Percentiles rank a stretch among this genome's conserved stretches.
Conservation (phyloP, 352 stramenopile species). For the Pythium coloratum region DNA sequence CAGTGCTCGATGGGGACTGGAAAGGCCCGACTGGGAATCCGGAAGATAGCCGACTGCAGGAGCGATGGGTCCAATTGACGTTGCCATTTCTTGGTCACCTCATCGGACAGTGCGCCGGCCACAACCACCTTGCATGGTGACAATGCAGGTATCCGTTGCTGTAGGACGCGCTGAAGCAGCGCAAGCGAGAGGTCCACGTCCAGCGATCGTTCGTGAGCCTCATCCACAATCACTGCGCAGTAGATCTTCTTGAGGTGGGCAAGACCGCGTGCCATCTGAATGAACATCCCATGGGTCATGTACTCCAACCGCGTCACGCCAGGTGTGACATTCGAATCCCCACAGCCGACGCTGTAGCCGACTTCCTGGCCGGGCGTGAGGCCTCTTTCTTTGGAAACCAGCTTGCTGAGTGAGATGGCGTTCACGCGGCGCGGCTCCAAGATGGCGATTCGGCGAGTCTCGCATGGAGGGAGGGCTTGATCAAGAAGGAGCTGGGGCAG, state of each 20-base stretch:
- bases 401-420: slow-evolving; percentile 24
- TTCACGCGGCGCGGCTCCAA: slow-evolving; percentile 31
- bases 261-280: slow-evolving; percentile 24
- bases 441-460: slow-evolving; percentile 25
- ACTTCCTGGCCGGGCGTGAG: slow-evolving; percentile 15
- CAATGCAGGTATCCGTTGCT: background rate
- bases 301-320: slow-evolving; percentile 23
- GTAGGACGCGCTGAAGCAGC: slow-evolving; percentile 21
- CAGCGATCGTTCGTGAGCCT: slow-evolving; percentile 34
- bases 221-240: slow-evolving; percentile 31
- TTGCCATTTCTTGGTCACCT: slow-evolving; percentile 18
- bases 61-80: slow-evolving; percentile 14
- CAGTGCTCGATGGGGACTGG: slow-evolving; percentile 30
- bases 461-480: slow-evolving; percentile 9
- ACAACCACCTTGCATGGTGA: slow-evolving; percentile 24
- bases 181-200: slow-evolving; percentile 33
- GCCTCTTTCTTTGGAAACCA: slow-evolving; percentile 25
- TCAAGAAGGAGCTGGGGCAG: slow-evolving; percentile 33
- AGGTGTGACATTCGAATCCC: slow-evolving; percentile 12
- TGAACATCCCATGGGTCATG: slow-evolving; percentile 34
- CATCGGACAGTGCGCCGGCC: slow-evolving; percentile 30
- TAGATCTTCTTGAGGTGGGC: slow-evolving; percentile 20
- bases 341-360: slow-evolving; percentile 29
- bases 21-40: slow-evolving; percentile 27
- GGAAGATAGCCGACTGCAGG: slow-evolving; percentile 19